Percentiles rank a stretch among this genome's conserved stretches.
These are phyloP conservation scores for Ailanthus altissimus DNA, from an alignment of 345 rosid species.

Conservation along the genomic window DNA sequence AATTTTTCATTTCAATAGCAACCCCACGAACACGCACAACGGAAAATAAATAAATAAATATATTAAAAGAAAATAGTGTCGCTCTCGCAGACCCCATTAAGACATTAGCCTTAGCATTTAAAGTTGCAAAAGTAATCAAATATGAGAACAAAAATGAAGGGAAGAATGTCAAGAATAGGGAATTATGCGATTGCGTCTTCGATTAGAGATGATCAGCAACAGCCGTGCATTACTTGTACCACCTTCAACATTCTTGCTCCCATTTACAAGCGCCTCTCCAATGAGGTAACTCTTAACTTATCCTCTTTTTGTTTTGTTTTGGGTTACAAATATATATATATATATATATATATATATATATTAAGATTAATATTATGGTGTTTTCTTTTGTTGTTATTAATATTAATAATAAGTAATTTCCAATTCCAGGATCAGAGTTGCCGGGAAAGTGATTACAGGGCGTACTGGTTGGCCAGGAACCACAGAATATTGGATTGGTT, in stretches of 20 bases:
- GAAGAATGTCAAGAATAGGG: conserved; percentile 73
- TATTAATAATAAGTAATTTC: not conserved
- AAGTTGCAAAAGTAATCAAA: not conserved
- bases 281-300: conserved; percentile 31
- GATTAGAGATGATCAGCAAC: conserved; percentile 60
- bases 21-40: not conserved
- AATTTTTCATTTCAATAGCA: not conserved
- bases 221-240: conserved; percentile 80
- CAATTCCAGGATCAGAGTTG: conserved; percentile 53
- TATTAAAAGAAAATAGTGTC: too few relatives aligned
- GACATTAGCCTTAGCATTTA: not conserved
- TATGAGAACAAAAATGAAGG: conserved; percentile 44
- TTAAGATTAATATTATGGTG: not conserved
- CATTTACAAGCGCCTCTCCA: conserved; percentile 78
- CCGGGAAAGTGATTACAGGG: conserved; percentile 77
- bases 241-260: conserved; percentile 92
- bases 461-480: conserved; percentile 74
- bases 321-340: too few relatives aligned
- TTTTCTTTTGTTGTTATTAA: not conserved
- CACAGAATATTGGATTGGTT: conserved; percentile 79
- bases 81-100: too few relatives aligned
- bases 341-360: too few relatives aligned
- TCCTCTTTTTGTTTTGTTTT: not conserved
- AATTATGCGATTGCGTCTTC: conserved; percentile 89
- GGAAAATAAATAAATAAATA: too few relatives aligned